These are phyloP conservation scores for Boletus calvinii DNA, from an alignment of 1,284 basidiomycete genomes.

Conservation along the genomic window DNA sequence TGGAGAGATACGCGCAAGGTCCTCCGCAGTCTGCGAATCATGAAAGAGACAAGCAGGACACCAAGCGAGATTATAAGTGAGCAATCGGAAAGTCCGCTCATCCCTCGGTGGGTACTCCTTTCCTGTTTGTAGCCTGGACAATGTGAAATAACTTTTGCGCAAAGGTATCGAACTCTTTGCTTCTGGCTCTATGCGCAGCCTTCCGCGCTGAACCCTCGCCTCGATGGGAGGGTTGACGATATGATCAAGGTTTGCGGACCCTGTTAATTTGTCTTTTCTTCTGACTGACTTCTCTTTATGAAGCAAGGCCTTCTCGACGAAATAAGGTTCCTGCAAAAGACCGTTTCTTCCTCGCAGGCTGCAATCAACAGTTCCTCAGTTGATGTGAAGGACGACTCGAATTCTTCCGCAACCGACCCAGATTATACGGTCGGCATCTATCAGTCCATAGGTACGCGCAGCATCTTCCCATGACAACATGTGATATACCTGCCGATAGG, in stretches of 20 bases:
- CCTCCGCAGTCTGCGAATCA: slow-evolving; percentile 75
- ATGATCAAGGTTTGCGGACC: slow-evolving; percentile 76
- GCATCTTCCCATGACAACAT: not conserved
- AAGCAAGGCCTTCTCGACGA: slow-evolving; percentile 87
- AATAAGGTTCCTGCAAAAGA: slow-evolving; percentile 54
- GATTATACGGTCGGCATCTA: slow-evolving; percentile 86
- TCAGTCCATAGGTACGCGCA: slow-evolving; percentile 81
- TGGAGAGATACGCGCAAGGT: slow-evolving; percentile 94
- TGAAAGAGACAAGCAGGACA: slow-evolving; percentile 67
- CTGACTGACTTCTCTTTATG: slow-evolving; percentile 11
- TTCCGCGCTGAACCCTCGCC: slow-evolving; percentile 58
- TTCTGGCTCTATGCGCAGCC: slow-evolving; percentile 92
- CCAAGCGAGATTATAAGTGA: slow-evolving; percentile 71
- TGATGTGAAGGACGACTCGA: not conserved
- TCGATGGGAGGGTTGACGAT: slow-evolving; percentile 81
- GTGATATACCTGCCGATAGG: slow-evolving; percentile 47
- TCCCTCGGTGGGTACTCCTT: slow-evolving; percentile 46
- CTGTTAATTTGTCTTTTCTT: slow-evolving; percentile 2
- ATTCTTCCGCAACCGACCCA: slow-evolving; percentile 17
- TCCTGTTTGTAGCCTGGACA: not conserved
- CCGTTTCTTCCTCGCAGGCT: slow-evolving; percentile 28
- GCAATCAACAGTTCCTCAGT: not conserved
- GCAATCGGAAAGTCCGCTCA: slow-evolving; percentile 50
- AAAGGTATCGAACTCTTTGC: slow-evolving; percentile 79
- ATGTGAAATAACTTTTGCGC: not conserved